phyloP scores from a whole-genome alignment of 139 green algal genomes.

The Monoraphidium neglectum region DNA sequence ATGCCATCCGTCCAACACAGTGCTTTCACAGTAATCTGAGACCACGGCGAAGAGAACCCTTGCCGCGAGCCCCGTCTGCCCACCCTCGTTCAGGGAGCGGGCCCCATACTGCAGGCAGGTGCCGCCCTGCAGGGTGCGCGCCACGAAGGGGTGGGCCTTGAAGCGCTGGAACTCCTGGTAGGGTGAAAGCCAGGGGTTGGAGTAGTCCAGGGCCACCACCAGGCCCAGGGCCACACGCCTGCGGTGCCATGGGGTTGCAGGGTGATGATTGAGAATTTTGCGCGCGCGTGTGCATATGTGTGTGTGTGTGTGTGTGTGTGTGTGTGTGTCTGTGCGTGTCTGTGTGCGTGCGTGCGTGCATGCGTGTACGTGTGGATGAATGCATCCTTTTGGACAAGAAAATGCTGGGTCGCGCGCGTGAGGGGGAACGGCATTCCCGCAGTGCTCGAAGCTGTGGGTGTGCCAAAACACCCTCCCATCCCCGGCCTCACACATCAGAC shows the following conservation, averaged over 20 bases:
- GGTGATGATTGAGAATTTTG: background rate
- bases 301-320: too few species aligned
- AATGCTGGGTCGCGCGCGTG: too few species aligned
- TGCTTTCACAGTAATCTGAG: background rate
- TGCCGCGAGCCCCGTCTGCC: background rate
- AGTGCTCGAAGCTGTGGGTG: too few species aligned
- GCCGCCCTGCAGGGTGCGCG: conserved; percentile 78
- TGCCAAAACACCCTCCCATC: too few species aligned
- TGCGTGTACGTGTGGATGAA: too few species aligned
- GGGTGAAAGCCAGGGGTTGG: conserved; percentile 76
- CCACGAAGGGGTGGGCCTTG: conserved; percentile 86
- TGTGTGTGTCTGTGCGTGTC: too few species aligned
- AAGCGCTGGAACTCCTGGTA: conserved; percentile 43
- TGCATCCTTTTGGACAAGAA: too few species aligned
- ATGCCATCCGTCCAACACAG: background rate
- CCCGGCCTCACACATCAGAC: too few species aligned
- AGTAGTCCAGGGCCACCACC: conserved; percentile 91
- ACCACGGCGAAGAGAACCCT: background rate
- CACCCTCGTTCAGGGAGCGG: conserved; percentile 88
- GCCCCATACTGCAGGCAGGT: conserved; percentile 92
- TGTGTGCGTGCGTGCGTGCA: too few species aligned
- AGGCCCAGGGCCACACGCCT: conserved; percentile 79
- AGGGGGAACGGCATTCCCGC: too few species aligned
- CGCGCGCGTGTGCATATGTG: too few species aligned
- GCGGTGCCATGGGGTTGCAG: too few species aligned